Conservation (phyloP, 768 basidiomycete species). For the Auriculariales sp. region DNA sequence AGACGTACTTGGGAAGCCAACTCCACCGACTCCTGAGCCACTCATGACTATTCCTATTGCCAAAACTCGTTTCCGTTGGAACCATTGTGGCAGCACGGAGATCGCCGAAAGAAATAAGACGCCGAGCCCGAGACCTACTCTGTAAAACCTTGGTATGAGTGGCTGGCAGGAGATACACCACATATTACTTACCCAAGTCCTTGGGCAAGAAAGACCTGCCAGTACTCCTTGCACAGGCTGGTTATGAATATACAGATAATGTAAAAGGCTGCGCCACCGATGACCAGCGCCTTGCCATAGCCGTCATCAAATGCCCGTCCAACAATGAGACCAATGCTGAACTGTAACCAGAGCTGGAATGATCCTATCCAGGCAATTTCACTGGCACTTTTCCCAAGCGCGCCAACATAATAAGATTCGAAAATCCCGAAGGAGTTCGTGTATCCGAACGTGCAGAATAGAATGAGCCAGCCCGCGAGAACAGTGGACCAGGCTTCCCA, state of each 20-base stretch:
- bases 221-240: background rate
- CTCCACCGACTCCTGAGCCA: background rate
- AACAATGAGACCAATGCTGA: background rate
- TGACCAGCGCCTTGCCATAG: slow-evolving; percentile 1
- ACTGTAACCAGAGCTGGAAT: slow-evolving; percentile 6
- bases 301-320: slow-evolving; percentile 7
- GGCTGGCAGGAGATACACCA: too few relatives aligned
- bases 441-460: background rate
- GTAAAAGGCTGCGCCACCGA: slow-evolving; percentile 1
- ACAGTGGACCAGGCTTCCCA: background rate
- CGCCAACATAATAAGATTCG: background rate
- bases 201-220: background rate
- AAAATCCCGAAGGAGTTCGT: background rate
- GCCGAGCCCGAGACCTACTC: background rate
- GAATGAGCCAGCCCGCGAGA: background rate
- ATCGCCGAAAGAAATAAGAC: background rate
- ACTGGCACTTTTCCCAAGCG: background rate
- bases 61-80: background rate
- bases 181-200: too few relatives aligned
- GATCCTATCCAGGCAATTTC: slow-evolving; percentile 8
- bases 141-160: too few relatives aligned
- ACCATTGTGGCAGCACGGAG: background rate
- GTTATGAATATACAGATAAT: background rate
- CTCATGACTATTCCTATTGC: background rate
- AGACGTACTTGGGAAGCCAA: slow-evolving; percentile 2